Evolutionary conservation across 495 filamentous ascomycete genomes (phyloP), one percentile per base, ranked within the genome.

Genomic region (Penicillium coprophilum): DNA sequence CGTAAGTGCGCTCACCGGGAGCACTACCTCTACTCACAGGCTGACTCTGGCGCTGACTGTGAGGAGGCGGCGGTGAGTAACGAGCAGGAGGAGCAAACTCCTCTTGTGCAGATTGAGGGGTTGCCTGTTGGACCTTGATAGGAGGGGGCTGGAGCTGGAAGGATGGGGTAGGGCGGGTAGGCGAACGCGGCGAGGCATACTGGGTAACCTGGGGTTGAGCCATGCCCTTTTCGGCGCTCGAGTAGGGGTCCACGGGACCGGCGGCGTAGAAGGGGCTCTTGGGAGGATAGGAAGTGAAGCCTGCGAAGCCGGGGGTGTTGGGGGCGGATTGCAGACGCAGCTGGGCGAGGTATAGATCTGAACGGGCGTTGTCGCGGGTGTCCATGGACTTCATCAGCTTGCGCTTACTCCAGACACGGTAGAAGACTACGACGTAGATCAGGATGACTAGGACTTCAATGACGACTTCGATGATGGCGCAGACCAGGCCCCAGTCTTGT

Each of bases 341-440:
- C 66, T 97, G 94, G 44, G 93, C 94, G 50, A 97, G 90, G 79
- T 97, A 97, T 54, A 98, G 80, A 68, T 96, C 92, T 61, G 86
- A 90, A 55, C 94, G 88, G 61, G 94, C 94, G 65, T 86, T 87
- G 81, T 99, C 94, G 62, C 94, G 92, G 65, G 87, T 75, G 71
- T 96, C 89, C 93, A 99, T 97, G 50, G 90, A 90, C 77, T 96
- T 97, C 71, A 87, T 87, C 54, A 99, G 89, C 64, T 86, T 85
- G 68, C 90, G 88, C 81, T 99, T 99, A 55, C 89, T 89, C 82
- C 90, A 94, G 80, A 96, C 89, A 61, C 94, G 89, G 80, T 94
- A 97, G 78, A 96, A 96, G 69, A 95, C 85, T 68, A 97, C 81
- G 69, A 80, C 90, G 78, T 99, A 99, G 67, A 99, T 87, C 34